Percentiles rank a stretch among this genome's conserved stretches.
Conservation (phyloP, 1,284 basidiomycete species). For the Boletus mariae region DNA sequence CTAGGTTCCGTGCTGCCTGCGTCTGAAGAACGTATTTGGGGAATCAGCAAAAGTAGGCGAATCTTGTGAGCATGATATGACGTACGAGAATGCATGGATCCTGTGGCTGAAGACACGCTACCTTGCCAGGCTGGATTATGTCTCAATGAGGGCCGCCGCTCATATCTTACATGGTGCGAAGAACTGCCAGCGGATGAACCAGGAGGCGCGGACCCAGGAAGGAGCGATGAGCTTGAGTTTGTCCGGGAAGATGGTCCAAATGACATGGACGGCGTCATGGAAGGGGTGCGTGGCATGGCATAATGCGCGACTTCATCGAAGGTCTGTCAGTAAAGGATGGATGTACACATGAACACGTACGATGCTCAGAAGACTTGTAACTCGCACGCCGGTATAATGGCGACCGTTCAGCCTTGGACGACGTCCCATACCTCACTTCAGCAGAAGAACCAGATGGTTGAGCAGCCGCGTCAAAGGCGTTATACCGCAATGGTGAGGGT, state of each 20-base stretch:
- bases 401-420: slow-evolving; percentile 25
- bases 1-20: slow-evolving; percentile 26
- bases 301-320: slow-evolving; percentile 29
- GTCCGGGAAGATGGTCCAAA: slow-evolving; percentile 43
- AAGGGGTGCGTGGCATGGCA: slow-evolving; percentile 27
- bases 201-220: slow-evolving; percentile 30
- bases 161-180: slow-evolving; percentile 29
- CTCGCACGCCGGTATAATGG: slow-evolving; percentile 33
- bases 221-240: slow-evolving; percentile 45
- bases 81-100: slow-evolving; percentile 31
- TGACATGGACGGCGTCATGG: slow-evolving; percentile 31
- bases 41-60: slow-evolving; percentile 12
- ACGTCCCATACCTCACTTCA: slow-evolving; percentile 28
- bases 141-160: slow-evolving; percentile 39
- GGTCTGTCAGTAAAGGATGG: background rate
- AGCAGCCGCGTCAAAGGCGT: slow-evolving; percentile 23
- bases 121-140: slow-evolving; percentile 44
- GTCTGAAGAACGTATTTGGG: slow-evolving; percentile 11
- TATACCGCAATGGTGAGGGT: slow-evolving; percentile 32
- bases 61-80: slow-evolving; percentile 6
- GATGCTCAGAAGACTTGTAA: slow-evolving; percentile 34
- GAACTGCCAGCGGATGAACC: slow-evolving; percentile 29
- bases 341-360: slow-evolving; percentile 17
- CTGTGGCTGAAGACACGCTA: slow-evolving; percentile 34
- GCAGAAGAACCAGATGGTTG: slow-evolving; percentile 15